Conservation (phyloP, 2,329 filamentous ascomycete species). For the Allantophomopsis cytisporea region DNA sequence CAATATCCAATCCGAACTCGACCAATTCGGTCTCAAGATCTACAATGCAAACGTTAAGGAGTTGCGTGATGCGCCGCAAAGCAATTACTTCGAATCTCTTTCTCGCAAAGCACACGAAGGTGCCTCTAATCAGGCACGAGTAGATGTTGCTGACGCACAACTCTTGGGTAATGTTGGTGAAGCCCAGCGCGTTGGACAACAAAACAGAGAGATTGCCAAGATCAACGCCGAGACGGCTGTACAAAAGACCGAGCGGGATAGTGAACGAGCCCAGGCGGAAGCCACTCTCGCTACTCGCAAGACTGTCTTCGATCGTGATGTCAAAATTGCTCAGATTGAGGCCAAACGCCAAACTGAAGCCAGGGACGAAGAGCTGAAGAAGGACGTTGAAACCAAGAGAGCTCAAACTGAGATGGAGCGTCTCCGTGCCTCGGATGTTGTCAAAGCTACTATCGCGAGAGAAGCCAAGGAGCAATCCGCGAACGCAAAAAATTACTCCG, state of each 20-base stretch:
- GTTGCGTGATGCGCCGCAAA: constrained; percentile 67
- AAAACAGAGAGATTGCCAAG: constrained; percentile 77
- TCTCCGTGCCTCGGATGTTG: constrained; percentile 63
- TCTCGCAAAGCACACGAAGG: constrained; percentile 77
- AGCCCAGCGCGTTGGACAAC: constrained; percentile 63
- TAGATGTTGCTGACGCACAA: constrained; percentile 53
- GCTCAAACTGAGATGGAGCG: constrained; percentile 71
- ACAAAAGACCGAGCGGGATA: constrained; percentile 71
- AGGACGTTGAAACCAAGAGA: constrained; percentile 62
- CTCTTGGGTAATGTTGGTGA: constrained; percentile 62
- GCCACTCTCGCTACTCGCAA: constrained; percentile 61
- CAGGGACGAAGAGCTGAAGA: constrained; percentile 69
- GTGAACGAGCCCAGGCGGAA: constrained; percentile 68
- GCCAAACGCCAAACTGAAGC: constrained; percentile 61
- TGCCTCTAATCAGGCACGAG: constrained; percentile 63
- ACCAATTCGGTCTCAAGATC: constrained; percentile 68
- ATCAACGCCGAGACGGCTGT: constrained; percentile 79
- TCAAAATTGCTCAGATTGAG: constrained; percentile 63
- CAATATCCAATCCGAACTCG: constrained; percentile 67
- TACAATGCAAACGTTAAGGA: constrained; percentile 71
- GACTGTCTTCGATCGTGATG: constrained; percentile 57
- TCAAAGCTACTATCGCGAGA: constrained; percentile 57
- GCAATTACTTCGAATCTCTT: constrained; percentile 73
- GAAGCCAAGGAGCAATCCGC: constrained; percentile 58
- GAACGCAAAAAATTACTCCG: constrained; percentile 50